Evolutionary conservation across 2,329 filamentous ascomycete species (phyloP).

Genomic region (Xylariaceae sp.): DNA sequence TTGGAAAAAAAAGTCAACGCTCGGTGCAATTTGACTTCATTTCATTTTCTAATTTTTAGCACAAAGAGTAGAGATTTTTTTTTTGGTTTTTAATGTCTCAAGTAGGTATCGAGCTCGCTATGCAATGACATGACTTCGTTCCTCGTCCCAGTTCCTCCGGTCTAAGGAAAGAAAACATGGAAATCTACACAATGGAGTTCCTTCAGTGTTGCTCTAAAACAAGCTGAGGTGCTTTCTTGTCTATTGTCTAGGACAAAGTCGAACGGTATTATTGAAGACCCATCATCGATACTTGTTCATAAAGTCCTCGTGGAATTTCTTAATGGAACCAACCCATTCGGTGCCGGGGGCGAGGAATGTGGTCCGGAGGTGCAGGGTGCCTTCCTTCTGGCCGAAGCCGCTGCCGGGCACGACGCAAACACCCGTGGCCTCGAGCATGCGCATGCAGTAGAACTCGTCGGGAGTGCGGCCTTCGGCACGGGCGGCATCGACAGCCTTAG

Average conservation of each 20-base stretch:
- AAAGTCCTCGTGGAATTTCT: conserved; percentile 87
- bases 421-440: conserved; percentile 85
- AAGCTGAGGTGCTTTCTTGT: background rate
- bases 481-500: conserved; percentile 72
- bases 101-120: too few species aligned
- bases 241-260: too few species aligned
- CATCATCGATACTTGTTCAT: conserved; percentile 67
- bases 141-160: too few species aligned
- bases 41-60: too few species aligned
- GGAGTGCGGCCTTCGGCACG: conserved; percentile 64
- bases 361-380: conserved; percentile 88
- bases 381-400: conserved; percentile 91
- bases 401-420: conserved; percentile 90
- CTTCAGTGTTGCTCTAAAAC: background rate
- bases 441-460: conserved; percentile 93
- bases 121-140: too few species aligned
- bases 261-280: background rate
- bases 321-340: conserved; percentile 83
- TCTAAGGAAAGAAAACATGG: too few species aligned
- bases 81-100: too few species aligned
- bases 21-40: too few species aligned
- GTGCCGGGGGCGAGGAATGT: conserved; percentile 96
- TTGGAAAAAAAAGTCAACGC: too few species aligned
- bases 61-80: too few species aligned
- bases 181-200: background rate